These are phyloP conservation scores for Dicorynia guianensis DNA, from an alignment of 306 rosid species.

Conservation along the genomic window DNA sequence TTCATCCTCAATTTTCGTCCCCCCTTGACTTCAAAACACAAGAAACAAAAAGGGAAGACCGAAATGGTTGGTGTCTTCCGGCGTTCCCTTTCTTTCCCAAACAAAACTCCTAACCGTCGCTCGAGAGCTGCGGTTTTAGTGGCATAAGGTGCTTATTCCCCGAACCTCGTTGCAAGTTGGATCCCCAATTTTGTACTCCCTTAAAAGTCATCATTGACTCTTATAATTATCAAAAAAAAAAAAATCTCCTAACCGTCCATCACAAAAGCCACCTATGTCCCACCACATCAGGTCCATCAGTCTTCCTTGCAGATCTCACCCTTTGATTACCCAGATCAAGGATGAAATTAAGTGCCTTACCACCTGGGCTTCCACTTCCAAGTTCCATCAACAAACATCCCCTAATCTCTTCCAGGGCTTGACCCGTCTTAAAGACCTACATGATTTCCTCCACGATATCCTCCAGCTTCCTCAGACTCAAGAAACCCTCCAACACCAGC, in stretches of 20 bases:
- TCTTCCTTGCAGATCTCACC: conserved; percentile 94
- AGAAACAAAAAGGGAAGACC: neutral
- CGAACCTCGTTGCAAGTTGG: no score
- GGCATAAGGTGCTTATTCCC: no score
- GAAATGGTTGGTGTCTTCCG: conserved; percentile 87
- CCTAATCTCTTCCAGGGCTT: conserved; percentile 60
- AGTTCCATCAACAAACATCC: conserved; percentile 42
- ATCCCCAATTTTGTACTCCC: no score
- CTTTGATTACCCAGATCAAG: conserved; percentile 75
- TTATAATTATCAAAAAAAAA: no score
- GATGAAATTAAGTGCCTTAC: conserved; percentile 57
- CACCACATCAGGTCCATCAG: conserved; percentile 84
- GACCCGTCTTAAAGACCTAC: conserved; percentile 59
- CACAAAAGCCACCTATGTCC: conserved; percentile 53
- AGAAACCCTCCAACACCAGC: conserved; percentile 71
- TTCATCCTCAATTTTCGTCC: no score
- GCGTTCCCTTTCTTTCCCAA: conserved; percentile 81
- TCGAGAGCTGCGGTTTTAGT: no score
- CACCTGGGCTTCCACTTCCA: conserved; percentile 48
- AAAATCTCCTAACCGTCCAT: conserved; percentile 66
- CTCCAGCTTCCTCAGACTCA: conserved; percentile 81
- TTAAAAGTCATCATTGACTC: no score
- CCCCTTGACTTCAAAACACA: neutral
- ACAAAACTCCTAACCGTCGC: conserved; percentile 69
- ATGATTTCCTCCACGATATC: conserved; percentile 66